Percentiles rank a stretch among this genome's conserved stretches.
Conservation (phyloP, 2,329 filamentous ascomycete species). For the Trichoderma sp. region DNA sequence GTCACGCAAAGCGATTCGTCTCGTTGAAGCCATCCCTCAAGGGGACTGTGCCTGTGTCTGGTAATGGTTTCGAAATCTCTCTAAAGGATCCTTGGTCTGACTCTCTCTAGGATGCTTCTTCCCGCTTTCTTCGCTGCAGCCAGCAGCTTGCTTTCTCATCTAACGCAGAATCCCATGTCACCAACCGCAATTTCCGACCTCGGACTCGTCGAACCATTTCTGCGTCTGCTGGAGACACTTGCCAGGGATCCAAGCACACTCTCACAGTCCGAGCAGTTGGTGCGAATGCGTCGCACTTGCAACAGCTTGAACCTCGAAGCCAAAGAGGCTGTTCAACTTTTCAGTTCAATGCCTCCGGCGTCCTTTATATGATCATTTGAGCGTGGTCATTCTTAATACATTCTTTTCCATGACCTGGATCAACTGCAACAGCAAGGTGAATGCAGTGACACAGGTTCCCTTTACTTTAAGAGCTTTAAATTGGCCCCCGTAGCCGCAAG, state of each 20-base stretch:
- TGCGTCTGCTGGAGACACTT: constrained; percentile 14
- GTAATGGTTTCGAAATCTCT: background rate
- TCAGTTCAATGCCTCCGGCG: background rate
- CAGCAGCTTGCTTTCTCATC: constrained; percentile 6
- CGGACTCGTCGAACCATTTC: constrained; percentile 6
- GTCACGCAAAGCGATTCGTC: constrained; percentile 12
- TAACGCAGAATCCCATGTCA: constrained; percentile 4
- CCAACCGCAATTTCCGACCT: constrained; percentile 14
- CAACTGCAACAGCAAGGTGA: background rate
- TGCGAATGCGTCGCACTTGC: constrained; percentile 7
- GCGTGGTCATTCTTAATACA: background rate
- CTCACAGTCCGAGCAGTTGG: background rate
- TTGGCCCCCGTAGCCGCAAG: background rate
- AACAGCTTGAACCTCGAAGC: constrained; percentile 8
- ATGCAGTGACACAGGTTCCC: background rate
- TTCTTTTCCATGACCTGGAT: background rate
- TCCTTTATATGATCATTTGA: background rate
- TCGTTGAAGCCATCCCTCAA: constrained; percentile 11
- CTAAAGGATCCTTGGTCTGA: background rate
- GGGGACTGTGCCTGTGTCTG: constrained; percentile 17
- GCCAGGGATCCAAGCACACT: background rate
- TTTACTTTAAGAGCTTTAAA: background rate
- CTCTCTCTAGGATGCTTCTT: constrained; percentile 9
- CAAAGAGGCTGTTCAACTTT: constrained; percentile 16
- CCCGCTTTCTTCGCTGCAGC: constrained; percentile 18